Base-by-base conservation (phyloP, 495 filamentous ascomycete species). In the Letharia columbiana region DNA sequence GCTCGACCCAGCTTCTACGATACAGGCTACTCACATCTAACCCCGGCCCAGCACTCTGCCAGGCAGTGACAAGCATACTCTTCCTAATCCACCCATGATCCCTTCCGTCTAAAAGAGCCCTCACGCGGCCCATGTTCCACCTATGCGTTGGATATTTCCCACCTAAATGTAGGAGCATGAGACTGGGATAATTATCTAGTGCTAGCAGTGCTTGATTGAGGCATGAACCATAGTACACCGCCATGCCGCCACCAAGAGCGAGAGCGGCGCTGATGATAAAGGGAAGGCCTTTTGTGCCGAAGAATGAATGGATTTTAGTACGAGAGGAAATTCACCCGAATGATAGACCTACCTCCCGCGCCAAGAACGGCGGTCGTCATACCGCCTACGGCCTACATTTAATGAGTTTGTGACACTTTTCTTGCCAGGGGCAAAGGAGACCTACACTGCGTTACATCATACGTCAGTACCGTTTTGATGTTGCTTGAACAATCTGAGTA, bases 181-280 rank as follows among this genome's bases (percentile, higher is more conserved):
- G 33, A 28, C 18, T 9, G 31, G 64, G 42, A 61, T 61, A 42
- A 3, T 39, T 41, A 13, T 66, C 58, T n/a, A 62, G 57, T 7
- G 59, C 58, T 13, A 62, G 33, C 42, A 61, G 20, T 9, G 58
- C 64, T 39, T 61, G 42, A 23, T 15, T n/a, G 2, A 61, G 15
- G 33, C 58, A 66, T 12, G 44, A 66, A 45, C 58, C 44, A 52
- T 61, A 66, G 64, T 66, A 66, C 41, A 17, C 28, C 41, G 60
- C 37, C n/a, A 41, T 49, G 33, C 40, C 40, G 37, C 56, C 57
- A 6, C 18, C 35, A 44, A 66, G 50, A 35, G 40, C 12, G 35
- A 66, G 1, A 12, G 56, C 44, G 13, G 64, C 64, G 40, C 64
- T 33, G 37, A 66, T n/a, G 17, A 54, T 52, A 58, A 54, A 62